Evolutionary conservation across 495 filamentous ascomycete genomes (phyloP).

Genomic region (Penicillium robsamsonii): DNA sequence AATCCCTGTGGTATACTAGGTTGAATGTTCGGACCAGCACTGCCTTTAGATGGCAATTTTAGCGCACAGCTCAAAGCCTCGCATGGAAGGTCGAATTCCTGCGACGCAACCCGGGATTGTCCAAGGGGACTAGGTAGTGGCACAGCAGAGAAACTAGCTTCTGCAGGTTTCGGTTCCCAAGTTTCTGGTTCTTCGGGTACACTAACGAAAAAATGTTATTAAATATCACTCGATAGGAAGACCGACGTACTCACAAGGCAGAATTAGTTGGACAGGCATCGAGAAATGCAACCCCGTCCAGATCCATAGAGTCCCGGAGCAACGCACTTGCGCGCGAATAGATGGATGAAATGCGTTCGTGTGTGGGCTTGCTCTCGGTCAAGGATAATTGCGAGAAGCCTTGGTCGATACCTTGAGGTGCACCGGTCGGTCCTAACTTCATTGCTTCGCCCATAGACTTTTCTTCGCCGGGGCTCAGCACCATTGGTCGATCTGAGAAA

Average conservation of each 20-base stretch:
- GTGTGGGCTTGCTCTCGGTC: slow-evolving; percentile 10
- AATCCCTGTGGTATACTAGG: slow-evolving; percentile 20
- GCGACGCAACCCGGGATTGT: neutral
- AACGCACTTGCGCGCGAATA: slow-evolving; percentile 40
- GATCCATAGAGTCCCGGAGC: slow-evolving; percentile 39
- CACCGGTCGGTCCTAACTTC: neutral
- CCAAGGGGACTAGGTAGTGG: slow-evolving; percentile 22
- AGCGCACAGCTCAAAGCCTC: slow-evolving; percentile 18
- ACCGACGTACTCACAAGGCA: slow-evolving; percentile 18
- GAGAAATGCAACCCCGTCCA: slow-evolving; percentile 44
- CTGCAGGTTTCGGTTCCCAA: slow-evolving; percentile 29
- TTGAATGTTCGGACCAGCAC: neutral
- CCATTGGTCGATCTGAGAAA: slow-evolving; percentile 11
- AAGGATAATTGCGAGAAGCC: slow-evolving; percentile 7
- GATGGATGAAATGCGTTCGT: slow-evolving; percentile 24
- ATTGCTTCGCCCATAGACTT: slow-evolving; percentile 13
- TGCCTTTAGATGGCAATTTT: neutral
- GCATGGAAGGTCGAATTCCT: slow-evolving; percentile 8
- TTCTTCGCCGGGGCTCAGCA: slow-evolving; percentile 13
- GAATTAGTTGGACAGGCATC: slow-evolving; percentile 33
- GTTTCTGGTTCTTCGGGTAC: slow-evolving; percentile 13
- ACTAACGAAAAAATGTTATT: slow-evolving; percentile 8
- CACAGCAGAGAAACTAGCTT: slow-evolving; percentile 16
- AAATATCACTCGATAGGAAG: neutral
- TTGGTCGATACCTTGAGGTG: neutral